phyloP scores from a whole-genome alignment of 2,329 filamentous ascomycete species.

The Penicillium italicum region DNA sequence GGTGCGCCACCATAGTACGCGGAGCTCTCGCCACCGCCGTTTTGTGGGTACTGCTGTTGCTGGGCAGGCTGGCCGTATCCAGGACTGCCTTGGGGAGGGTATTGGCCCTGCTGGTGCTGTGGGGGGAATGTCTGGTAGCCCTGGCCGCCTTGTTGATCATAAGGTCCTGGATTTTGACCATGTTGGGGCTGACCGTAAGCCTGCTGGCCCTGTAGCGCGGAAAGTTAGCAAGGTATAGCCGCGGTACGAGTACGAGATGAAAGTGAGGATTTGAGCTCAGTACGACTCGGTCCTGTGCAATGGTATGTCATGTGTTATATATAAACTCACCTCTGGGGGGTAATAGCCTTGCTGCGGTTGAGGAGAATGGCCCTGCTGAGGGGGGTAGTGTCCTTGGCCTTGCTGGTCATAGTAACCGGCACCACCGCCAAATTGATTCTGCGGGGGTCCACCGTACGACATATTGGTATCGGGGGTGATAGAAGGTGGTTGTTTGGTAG shows the following conservation, averaged over 20 bases:
- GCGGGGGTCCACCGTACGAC: slow-evolving; percentile 22
- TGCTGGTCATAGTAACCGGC: slow-evolving; percentile 23
- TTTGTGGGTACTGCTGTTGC: slow-evolving; percentile 24
- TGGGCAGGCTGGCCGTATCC: slow-evolving; percentile 26
- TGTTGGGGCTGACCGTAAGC: slow-evolving; percentile 19
- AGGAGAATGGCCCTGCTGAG: slow-evolving; percentile 21
- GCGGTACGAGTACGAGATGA: neutral
- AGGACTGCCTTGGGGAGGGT: slow-evolving; percentile 17
- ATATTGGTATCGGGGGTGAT: slow-evolving; percentile 4
- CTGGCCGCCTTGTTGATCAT: slow-evolving; percentile 9
- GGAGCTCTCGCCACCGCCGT: slow-evolving; percentile 30
- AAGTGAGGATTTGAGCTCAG: neutral
- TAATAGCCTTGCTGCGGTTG: slow-evolving; percentile 26
- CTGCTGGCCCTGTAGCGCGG: slow-evolving; percentile 15
- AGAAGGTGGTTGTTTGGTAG: neutral
- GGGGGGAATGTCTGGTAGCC: slow-evolving; percentile 13
- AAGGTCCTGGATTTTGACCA: slow-evolving; percentile 14
- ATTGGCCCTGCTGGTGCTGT: slow-evolving; percentile 9
- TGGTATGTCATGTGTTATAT: neutral
- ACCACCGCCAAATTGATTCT: slow-evolving; percentile 23
- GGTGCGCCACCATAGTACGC: slow-evolving; percentile 30
- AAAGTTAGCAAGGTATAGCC: neutral
- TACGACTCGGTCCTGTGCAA: neutral
- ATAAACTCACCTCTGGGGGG: slow-evolving; percentile 24
- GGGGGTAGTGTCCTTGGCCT: slow-evolving; percentile 19